Evolutionary conservation across 2,329 filamentous ascomycete genomes (phyloP), one percentile per base, ranked within the genome.

Genomic region (Penicillium italicum): DNA sequence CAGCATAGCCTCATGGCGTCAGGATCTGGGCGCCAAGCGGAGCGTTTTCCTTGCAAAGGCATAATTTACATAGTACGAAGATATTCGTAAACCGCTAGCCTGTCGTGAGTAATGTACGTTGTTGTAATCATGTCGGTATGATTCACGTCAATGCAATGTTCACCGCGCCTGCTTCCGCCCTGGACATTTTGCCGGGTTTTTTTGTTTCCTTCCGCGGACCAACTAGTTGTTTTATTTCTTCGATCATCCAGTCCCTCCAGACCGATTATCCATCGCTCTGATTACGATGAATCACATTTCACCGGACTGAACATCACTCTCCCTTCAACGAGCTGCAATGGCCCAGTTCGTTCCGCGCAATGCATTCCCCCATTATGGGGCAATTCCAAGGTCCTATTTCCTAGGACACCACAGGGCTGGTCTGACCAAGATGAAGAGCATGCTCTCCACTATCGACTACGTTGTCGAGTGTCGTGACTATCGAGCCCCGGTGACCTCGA

Each of bases 401-500:
- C 82, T 97, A 44, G 94, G 94, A 59, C 94, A 99, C 76, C 94
- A 99, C 79, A 84, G 85, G 58, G 83, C 89, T 10, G 94, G 90
- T 16, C 80, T 96, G 31, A 79, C 82, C 45, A 88, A 89, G 71
- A 96, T 97, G 87, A 89, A 90, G 71, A 84, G 84, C 37, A 82
- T 89, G 70, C 82, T 99, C 46, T 85, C 86, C 28, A 86, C 85
- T 60, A 89, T 97, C 66, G 89, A 92, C 68, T 85, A 97, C 41
- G 85, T 99, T 51, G 84, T 99, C 69, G 94, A 99, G 78, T 97
- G 92, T 73, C 89, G 94, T 69, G 94, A 99, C 78, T 91, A 91
- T 71, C 87, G 94, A 45, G 86, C 96, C 0, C 94, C 94, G 0
- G 77, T 97, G 10, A 92, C 91, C 0, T 94, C 90, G 3, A 85